phyloP scores from a whole-genome alignment of 768 basidiomycete species.

The Goffeauzyma gilvescens region DNA sequence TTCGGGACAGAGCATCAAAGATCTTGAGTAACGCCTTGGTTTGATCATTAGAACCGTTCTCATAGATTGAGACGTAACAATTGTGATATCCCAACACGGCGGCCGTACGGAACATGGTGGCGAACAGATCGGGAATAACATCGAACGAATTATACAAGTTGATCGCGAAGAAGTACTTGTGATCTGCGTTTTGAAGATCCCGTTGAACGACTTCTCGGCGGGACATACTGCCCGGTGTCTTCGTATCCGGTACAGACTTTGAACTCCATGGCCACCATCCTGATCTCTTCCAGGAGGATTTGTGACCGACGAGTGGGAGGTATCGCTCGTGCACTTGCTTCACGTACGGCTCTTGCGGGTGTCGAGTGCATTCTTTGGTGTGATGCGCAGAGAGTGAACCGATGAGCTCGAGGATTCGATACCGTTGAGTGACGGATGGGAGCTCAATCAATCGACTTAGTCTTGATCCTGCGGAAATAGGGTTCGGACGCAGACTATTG shows the following conservation, averaged over 20 bases:
- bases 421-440: conserved; percentile 50
- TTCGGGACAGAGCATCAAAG: conserved; percentile 76
- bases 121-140: conserved; percentile 89
- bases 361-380: conserved; percentile 75
- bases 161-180: conserved; percentile 99
- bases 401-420: conserved; percentile 66
- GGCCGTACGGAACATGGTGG: conserved; percentile 82
- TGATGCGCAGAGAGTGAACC: conserved; percentile 76
- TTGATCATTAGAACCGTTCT: conserved; percentile 97
- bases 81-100: conserved; percentile 90
- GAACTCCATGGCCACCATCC: conserved; percentile 18
- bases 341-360: conserved; percentile 62
- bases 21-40: conserved; percentile 90
- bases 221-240: not conserved
- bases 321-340: conserved; percentile 77
- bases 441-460: conserved; percentile 4
- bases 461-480: conserved; percentile 3
- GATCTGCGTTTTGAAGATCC: conserved; percentile 38
- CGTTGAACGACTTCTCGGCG: conserved; percentile 18
- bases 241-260: conserved; percentile 9
- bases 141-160: conserved; percentile 99
- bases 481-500: conserved; percentile 17
- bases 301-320: conserved; percentile 59
- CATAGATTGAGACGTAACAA: conserved; percentile 94
- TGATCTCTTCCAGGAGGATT: conserved; percentile 34